Evolutionary conservation across 441 rosid genomes (phyloP).

Genomic region (Biscutella auriculata): DNA sequence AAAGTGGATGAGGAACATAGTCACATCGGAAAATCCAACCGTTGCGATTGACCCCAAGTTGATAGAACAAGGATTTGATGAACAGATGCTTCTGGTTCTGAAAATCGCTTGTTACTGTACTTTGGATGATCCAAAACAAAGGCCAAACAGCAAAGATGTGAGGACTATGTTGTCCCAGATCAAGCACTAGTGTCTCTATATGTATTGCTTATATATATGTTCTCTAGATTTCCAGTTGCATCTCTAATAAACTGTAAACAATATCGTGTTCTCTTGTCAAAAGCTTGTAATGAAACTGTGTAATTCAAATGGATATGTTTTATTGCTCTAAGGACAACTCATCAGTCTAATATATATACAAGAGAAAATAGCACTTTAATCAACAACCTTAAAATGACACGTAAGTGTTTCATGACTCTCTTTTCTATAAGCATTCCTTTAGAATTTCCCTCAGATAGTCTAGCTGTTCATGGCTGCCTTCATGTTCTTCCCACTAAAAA

Average conservation of each 20-base stretch:
- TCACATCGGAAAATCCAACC: conserved; percentile 53
- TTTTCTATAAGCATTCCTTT: conserved; percentile 33
- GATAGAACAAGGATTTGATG: conserved; percentile 50
- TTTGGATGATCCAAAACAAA: conserved; percentile 61
- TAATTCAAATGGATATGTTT: conserved; percentile 1
- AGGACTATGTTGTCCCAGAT: conserved; percentile 64
- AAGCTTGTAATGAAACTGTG: conserved; percentile 12
- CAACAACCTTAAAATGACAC: neutral
- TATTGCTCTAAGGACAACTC: conserved; percentile 6
- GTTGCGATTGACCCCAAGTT: conserved; percentile 52
- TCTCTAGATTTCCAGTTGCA: neutral
- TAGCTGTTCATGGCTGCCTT: conserved; percentile 66
- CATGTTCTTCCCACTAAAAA: conserved; percentile 74
- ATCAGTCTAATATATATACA: conserved; percentile 11
- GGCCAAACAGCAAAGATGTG: conserved; percentile 78
- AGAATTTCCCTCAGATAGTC: conserved; percentile 65
- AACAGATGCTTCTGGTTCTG: conserved; percentile 64
- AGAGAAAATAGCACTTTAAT: neutral
- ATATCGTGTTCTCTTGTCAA: conserved; percentile 3
- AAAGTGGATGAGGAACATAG: conserved; percentile 67
- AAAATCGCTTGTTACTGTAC: conserved; percentile 84
- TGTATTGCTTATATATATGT: neutral
- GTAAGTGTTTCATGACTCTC: neutral
- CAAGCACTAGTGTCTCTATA: conserved; percentile 15
- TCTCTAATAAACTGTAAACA: neutral